Conservation (phyloP, 805 yeast genomes). For the Ogataea pilisensis region DNA sequence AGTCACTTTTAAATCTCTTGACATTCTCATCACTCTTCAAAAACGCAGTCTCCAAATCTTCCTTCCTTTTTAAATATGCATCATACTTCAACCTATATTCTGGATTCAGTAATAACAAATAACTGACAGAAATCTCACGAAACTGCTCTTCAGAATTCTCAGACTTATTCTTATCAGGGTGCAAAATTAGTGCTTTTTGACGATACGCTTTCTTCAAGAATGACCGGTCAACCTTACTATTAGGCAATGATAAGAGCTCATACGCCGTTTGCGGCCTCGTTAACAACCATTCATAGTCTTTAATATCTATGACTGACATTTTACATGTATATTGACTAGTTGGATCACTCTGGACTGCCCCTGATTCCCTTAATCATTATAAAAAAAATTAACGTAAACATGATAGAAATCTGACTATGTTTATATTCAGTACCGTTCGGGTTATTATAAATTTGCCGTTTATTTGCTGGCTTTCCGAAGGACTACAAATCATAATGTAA, state of each 20-base stretch:
- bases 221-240: background rate
- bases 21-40: conserved; percentile 10
- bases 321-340: background rate
- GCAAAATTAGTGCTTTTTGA: conserved; percentile 27
- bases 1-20: conserved; percentile 23
- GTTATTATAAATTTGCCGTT: too few species aligned
- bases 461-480: too few species aligned
- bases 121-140: conserved; percentile 27
- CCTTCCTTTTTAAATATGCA: conserved; percentile 6
- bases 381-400: too few species aligned
- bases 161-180: conserved; percentile 34
- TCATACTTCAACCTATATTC: conserved; percentile 22
- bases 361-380: too few species aligned
- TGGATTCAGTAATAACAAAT: conserved; percentile 18
- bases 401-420: too few species aligned
- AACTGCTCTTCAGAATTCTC: conserved; percentile 26
- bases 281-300: conserved; percentile 21
- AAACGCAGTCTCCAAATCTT: conserved; percentile 1
- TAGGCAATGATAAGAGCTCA: conserved; percentile 9
- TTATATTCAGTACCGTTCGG: too few species aligned
- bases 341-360: too few species aligned
- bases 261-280: conserved; percentile 14
- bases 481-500: too few species aligned
- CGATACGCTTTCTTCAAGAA: conserved; percentile 29
- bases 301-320: conserved; percentile 7